Evolutionary conservation across 129 eudicot species (phyloP).

Genomic region (Flaveria brownii): DNA sequence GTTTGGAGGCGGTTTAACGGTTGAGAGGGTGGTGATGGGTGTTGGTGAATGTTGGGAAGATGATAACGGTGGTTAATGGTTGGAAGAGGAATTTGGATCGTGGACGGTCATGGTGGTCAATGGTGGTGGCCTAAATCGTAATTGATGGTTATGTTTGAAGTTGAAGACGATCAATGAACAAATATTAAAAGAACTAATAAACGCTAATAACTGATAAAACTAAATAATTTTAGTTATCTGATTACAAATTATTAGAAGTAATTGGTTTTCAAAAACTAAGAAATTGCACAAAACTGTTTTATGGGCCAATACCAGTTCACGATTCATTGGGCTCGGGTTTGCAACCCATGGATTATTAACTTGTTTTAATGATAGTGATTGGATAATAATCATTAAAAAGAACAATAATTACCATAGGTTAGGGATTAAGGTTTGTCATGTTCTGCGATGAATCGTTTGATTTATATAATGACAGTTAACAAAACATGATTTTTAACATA

Average conservation of each 20-base stretch:
- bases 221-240: too few relatives aligned
- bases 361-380: neutral
- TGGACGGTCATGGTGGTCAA: neutral
- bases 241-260: too few relatives aligned
- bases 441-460: too few relatives aligned
- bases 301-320: too few relatives aligned
- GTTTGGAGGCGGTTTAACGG: too few relatives aligned
- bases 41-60: neutral
- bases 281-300: too few relatives aligned
- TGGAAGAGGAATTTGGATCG: neutral
- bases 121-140: neutral
- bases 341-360: too few relatives aligned
- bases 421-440: neutral
- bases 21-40: too few relatives aligned
- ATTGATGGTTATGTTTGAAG: too few relatives aligned
- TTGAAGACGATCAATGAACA: neutral
- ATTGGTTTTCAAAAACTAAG: too few relatives aligned
- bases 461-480: neutral
- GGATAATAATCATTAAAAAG: neutral
- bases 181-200: neutral
- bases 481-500: slow-evolving; percentile 16
- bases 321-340: too few relatives aligned
- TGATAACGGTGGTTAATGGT: neutral
- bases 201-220: neutral
- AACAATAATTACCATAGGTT: neutral